phyloP scores from a whole-genome alignment of 208 protist species.

The Hexamita inflata region DNA sequence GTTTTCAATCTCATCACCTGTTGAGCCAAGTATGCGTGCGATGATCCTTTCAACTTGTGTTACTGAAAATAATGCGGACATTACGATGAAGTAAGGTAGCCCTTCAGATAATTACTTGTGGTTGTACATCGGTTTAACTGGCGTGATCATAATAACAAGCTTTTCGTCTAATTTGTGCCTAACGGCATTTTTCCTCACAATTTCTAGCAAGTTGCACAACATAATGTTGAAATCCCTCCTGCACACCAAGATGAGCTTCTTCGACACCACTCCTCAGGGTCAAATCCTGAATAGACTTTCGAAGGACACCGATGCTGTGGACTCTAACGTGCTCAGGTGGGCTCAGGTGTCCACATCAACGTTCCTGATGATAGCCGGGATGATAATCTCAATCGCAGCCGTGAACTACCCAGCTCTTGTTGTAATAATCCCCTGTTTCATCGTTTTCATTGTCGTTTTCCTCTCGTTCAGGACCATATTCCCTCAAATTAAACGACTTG shows the following conservation, averaged over 20 bases:
- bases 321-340: background rate
- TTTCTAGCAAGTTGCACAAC: slow-evolving; percentile 22
- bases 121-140: no score
- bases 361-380: no score
- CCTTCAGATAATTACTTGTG: no score
- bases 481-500: slow-evolving; percentile 63
- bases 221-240: slow-evolving; percentile 19
- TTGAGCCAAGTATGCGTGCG: no score
- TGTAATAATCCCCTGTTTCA: background rate
- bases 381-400: background rate
- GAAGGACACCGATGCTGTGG: slow-evolving; percentile 25
- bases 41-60: no score
- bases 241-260: slow-evolving; percentile 27
- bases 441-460: slow-evolving; percentile 8
- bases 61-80: no score
- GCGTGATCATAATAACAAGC: no score
- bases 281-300: slow-evolving; percentile 31
- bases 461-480: background rate
- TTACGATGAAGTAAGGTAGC: no score
- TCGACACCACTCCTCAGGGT: slow-evolving; percentile 29
- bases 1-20: no score
- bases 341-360: no score
- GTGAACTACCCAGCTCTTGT: background rate
- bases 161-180: no score
- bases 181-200: background rate